Percentiles rank a stretch among this genome's conserved stretches.
phyloP scores from a whole-genome alignment of 2,329 filamentous ascomycete species.

The Laburnicola sp. region DNA sequence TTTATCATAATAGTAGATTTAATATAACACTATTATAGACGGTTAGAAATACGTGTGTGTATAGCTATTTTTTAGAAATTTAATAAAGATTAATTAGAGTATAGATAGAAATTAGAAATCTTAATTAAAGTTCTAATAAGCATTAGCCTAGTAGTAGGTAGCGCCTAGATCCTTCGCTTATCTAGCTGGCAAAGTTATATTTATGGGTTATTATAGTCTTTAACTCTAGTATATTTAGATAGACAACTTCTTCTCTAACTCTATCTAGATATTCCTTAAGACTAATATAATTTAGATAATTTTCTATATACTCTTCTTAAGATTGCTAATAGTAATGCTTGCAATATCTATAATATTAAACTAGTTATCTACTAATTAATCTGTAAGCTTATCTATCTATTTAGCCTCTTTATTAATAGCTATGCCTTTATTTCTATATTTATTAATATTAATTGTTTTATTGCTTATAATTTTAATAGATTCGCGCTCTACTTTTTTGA shows the following conservation, averaged over 20 bases:
- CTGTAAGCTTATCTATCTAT: neutral
- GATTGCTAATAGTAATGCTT: neutral
- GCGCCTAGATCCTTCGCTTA: neutral
- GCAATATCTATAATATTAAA: constrained; percentile 1
- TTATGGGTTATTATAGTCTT: neutral
- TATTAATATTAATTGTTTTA: neutral
- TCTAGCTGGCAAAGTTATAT: neutral
- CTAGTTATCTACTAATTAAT: constrained; percentile 3
- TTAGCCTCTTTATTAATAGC: neutral
- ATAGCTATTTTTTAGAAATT: no score
- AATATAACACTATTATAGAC: no score
- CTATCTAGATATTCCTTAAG: neutral
- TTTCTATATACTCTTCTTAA: neutral
- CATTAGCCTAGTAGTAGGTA: neutral
- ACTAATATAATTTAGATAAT: constrained; percentile 1
- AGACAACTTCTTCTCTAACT: neutral
- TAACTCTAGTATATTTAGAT: neutral
- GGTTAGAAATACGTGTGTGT: no score
- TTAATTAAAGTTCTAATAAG: no score
- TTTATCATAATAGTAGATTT: neutral
- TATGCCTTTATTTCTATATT: neutral
- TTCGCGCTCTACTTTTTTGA: neutral
- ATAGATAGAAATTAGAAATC: no score
- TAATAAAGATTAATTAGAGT: no score
- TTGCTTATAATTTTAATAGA: neutral